Conservation (phyloP, 208 protist genomes). For the Borovskyia barvae region DNA sequence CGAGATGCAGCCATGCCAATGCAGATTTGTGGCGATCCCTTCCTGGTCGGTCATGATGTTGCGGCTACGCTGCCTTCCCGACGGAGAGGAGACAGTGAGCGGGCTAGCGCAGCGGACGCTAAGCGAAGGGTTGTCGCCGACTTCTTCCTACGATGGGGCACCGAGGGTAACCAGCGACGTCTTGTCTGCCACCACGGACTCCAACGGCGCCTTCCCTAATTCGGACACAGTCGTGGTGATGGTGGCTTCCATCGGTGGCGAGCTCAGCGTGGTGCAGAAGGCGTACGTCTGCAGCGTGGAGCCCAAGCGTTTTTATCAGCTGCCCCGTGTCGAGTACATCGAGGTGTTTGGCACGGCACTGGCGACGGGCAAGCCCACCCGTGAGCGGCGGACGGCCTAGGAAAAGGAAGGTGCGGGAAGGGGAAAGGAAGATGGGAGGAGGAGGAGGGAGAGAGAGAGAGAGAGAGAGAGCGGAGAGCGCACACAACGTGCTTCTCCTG, state of each 20-base stretch:
- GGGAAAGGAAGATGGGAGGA: not conserved
- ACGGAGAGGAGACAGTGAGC: not conserved
- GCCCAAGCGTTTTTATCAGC: slow-evolving; percentile 76
- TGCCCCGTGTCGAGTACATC: slow-evolving; percentile 76
- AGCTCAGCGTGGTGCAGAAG: slow-evolving; percentile 53
- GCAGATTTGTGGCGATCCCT: slow-evolving; percentile 63
- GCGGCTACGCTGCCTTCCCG: slow-evolving; percentile 17
- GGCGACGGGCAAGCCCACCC: slow-evolving; percentile 49
- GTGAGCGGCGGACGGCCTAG: slow-evolving; percentile 15
- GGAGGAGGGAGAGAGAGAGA: not conserved
- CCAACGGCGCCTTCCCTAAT: not conserved
- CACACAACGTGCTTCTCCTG: too few relatives aligned
- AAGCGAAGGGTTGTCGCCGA: too few relatives aligned
- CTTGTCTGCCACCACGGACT: too few relatives aligned
- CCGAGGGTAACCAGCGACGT: not conserved
- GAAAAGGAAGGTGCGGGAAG: not conserved
- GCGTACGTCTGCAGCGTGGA: slow-evolving; percentile 72
- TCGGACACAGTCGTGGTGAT: slow-evolving; percentile 44
- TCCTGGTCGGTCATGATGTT: slow-evolving; percentile 46
- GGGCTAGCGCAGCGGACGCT: too few relatives aligned
- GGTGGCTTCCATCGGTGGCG: slow-evolving; percentile 38
- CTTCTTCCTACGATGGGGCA: not conserved
- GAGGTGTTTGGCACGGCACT: slow-evolving; percentile 62
- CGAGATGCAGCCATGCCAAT: slow-evolving; percentile 32
- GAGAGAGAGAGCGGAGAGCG: not conserved